phyloP scores from a whole-genome alignment of 192 early-diverging fungal genomes.

The Backusella australiensis region DNA sequence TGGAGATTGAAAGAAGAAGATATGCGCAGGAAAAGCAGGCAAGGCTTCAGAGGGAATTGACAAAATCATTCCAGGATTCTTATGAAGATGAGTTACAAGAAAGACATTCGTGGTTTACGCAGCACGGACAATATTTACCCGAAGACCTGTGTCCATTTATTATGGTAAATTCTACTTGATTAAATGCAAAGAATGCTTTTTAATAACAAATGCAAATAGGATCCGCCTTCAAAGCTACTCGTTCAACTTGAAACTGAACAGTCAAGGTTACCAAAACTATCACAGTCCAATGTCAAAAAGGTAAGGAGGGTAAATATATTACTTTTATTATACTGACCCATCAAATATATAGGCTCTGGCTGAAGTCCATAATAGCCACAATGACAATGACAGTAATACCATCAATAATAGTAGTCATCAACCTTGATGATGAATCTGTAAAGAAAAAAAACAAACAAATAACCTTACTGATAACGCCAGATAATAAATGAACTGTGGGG shows the following conservation, averaged over 20 bases:
- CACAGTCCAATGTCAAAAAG: constrained; percentile 8
- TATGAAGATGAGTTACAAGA: constrained; percentile 32
- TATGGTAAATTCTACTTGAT: not conserved
- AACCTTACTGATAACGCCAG: too few relatives aligned
- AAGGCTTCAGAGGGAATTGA: constrained; percentile 6
- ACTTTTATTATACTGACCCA: not conserved
- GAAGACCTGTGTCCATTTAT: constrained; percentile 34
- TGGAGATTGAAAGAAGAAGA: constrained; percentile 28
- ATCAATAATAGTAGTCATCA: not conserved
- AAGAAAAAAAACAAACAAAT: not conserved
- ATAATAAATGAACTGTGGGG: too few relatives aligned
- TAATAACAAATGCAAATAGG: not conserved
- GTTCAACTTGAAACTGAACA: not conserved
- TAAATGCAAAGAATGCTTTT: not conserved
- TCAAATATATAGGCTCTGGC: not conserved
- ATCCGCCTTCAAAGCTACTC: constrained; percentile 9
- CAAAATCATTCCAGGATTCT: constrained; percentile 15
- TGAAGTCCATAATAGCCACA: not conserved
- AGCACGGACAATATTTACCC: constrained; percentile 35
- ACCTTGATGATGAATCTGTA: not conserved
- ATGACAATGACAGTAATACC: not conserved
- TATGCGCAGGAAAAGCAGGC: constrained; percentile 21
- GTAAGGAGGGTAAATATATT: not conserved
- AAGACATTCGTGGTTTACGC: constrained; percentile 15
- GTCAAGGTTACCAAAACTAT: constrained; percentile 3